phyloP scores from a whole-genome alignment of 805 yeast genomes.

The Hanseniaspora valbyensis region DNA sequence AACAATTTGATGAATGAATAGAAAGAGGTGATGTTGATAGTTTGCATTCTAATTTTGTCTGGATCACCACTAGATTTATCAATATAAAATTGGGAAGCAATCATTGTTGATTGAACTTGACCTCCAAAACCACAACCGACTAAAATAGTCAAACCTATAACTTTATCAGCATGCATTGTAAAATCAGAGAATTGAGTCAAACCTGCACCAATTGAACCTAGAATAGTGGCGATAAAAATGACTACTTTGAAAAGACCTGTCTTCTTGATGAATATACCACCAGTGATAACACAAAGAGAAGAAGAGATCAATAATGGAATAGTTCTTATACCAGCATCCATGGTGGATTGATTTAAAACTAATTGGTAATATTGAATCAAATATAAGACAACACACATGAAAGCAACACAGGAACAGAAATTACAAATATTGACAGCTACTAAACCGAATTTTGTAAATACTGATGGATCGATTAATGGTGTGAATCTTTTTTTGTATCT shows the following conservation, averaged over 20 bases:
- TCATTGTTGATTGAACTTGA: constrained; percentile 28
- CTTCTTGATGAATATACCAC: constrained; percentile 28
- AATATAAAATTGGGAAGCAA: constrained; percentile 26
- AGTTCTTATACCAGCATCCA: constrained; percentile 21
- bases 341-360: constrained; percentile 13
- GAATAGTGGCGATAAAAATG: constrained; percentile 26
- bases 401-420: constrained; percentile 1
- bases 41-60: constrained; percentile 19
- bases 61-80: constrained; percentile 18
- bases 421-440: constrained; percentile 8
- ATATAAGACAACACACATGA: background rate
- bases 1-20: constrained; percentile 22
- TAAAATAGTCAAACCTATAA: constrained; percentile 32
- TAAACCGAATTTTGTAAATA: constrained; percentile 12
- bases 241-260: constrained; percentile 31
- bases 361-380: constrained; percentile 16
- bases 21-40: constrained; percentile 23
- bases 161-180: constrained; percentile 23
- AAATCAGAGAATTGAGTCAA: constrained; percentile 26
- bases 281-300: constrained; percentile 15
- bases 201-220: constrained; percentile 31
- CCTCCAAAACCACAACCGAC: constrained; percentile 33
- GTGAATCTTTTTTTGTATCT: constrained; percentile 1
- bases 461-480: constrained; percentile 12
- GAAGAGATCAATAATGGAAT: constrained; percentile 20